Evolutionary conservation across 2,329 filamentous ascomycete species (phyloP), one percentile per base, ranked within the genome.

Genomic region (Aureobasidium sp.): DNA sequence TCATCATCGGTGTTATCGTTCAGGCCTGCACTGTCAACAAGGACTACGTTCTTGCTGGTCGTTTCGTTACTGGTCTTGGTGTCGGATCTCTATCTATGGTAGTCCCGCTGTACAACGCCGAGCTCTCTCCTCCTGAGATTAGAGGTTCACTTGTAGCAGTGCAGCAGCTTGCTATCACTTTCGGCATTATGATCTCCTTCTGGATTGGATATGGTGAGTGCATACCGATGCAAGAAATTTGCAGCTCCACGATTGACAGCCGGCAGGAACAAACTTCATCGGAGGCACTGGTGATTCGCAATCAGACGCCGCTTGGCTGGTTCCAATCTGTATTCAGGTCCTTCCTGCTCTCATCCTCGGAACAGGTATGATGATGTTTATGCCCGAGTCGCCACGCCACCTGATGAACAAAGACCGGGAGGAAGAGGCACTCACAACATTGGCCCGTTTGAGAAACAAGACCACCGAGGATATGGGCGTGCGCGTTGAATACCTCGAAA

Each of bases 381-480:
- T 91, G 87, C 89, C 88, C 0, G 90, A 87, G 72, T 88, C 85
- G 0, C 89, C 89, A 0, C 81, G 89, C 65, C 91, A 87, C 86
- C 79, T 92, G 2, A 75, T 89, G 19, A 85, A 90, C 70, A 84
- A 88, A 66, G 78, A 77, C 63, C 84, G 87, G 33, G 87, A 90
- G 67, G 79, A 80, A 0, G 88, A 91, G 69, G 86, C 86, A 0
- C 81, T 83, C 9, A 70, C 71, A 7, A 82, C 85, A 1, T 78
- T 92, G 1, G 82, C 87, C 0, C 77, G 70, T 53, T 82, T 92
- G 3, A 84, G 89, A 27, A 79, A 78, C 9, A 79, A 88, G 0
- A 71, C 81, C 0, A 70, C 75, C 9, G 81, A 86, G 64, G 81
- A 90, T 68, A 83, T 89, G 62, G 79, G 89, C 0, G 82, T 92